phyloP scores from a whole-genome alignment of 148 eudicot species.

The Bassia scoparia region DNA sequence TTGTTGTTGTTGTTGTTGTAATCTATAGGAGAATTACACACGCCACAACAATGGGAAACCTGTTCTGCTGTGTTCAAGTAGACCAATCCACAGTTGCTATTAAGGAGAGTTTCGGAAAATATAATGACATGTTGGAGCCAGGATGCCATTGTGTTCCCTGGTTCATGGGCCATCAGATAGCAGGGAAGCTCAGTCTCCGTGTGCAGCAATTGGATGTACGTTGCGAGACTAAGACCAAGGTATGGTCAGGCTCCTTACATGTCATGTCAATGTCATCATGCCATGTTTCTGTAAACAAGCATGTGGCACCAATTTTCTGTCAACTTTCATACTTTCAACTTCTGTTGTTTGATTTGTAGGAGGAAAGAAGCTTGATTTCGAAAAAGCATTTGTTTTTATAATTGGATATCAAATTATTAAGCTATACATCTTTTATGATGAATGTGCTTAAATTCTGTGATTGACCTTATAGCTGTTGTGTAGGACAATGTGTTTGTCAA shows the following conservation, averaged over 20 bases:
- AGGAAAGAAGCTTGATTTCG: too few relatives aligned
- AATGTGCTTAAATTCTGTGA: background rate
- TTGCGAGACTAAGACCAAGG: constrained; percentile 58
- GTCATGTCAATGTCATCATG: too few relatives aligned
- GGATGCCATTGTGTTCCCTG: constrained; percentile 50
- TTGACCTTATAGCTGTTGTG: background rate
- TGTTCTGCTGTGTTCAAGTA: constrained; percentile 37
- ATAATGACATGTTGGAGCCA: constrained; percentile 36
- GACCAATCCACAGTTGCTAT: constrained; percentile 51
- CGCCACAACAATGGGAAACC: constrained; percentile 35
- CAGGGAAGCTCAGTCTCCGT: constrained; percentile 45
- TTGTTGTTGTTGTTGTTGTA: too few relatives aligned
- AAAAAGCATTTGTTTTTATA: too few relatives aligned
- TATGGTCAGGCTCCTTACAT: constrained; percentile 29
- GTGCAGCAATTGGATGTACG: constrained; percentile 47
- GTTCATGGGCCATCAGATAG: constrained; percentile 32
- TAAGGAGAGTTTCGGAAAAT: constrained; percentile 42
- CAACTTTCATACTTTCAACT: too few relatives aligned
- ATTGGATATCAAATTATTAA: background rate
- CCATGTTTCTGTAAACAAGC: background rate
- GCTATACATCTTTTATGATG: background rate
- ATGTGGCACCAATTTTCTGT: too few relatives aligned
- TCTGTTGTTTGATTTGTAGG: too few relatives aligned
- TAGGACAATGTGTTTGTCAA: constrained; percentile 59
- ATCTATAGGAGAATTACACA: background rate